Evolutionary conservation across 2,329 filamentous ascomycete species (phyloP).

Genomic region (Alternaria conjuncta): DNA sequence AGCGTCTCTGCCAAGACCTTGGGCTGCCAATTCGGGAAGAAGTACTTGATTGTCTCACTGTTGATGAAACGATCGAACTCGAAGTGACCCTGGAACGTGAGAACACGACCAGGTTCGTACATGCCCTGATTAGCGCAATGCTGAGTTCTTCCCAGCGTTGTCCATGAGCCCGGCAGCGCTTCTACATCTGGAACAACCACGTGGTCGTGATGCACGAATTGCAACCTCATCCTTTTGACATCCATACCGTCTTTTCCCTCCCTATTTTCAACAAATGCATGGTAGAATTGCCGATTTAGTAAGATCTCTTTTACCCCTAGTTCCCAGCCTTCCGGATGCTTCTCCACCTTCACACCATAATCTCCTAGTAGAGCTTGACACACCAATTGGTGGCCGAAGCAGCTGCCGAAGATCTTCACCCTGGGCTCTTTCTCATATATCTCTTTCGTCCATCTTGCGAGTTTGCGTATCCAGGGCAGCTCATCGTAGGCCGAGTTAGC

Average conservation of each 20-base stretch:
- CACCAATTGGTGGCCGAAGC: constrained; percentile 54
- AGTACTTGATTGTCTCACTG: constrained; percentile 47
- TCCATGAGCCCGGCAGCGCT: constrained; percentile 27
- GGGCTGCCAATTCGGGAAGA: constrained; percentile 38
- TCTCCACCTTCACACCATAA: constrained; percentile 34
- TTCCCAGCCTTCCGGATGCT: constrained; percentile 36
- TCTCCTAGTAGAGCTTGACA: constrained; percentile 47
- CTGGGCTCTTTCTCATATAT: constrained; percentile 38
- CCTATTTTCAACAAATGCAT: too few relatives aligned
- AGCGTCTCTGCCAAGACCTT: constrained; percentile 27
- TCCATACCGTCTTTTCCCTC: too few relatives aligned
- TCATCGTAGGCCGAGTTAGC: constrained; percentile 41
- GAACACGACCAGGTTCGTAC: constrained; percentile 46
- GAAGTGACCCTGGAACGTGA: constrained; percentile 54
- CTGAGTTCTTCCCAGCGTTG: constrained; percentile 29
- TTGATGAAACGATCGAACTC: constrained; percentile 55
- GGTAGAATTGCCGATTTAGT: constrained; percentile 23
- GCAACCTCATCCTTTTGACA: too few relatives aligned
- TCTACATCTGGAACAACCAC: constrained; percentile 26
- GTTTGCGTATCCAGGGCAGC: constrained; percentile 30
- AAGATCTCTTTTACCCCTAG: constrained; percentile 33
- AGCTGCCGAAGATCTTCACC: constrained; percentile 53
- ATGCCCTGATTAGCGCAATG: constrained; percentile 51
- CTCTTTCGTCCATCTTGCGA: constrained; percentile 39
- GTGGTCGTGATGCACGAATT: constrained; percentile 50